Evolutionary conservation across 768 basidiomycete genomes (phyloP), one percentile per base, ranked within the genome.

Genomic region (Rubroboletus pulcherrimus): DNA sequence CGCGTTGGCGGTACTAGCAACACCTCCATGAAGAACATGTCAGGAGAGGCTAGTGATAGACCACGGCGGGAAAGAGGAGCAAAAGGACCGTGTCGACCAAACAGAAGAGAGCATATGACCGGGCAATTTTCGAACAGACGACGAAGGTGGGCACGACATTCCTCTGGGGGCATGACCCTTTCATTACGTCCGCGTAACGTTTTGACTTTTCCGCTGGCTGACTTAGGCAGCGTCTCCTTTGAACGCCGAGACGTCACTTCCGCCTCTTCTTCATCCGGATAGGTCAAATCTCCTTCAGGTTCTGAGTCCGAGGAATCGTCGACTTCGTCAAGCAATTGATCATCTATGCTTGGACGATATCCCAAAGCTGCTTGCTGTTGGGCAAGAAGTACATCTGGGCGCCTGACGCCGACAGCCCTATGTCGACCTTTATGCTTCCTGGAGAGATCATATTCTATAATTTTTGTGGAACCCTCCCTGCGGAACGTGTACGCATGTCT

Each of bases 21-120:
- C 50, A 91, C 93, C 34, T 95, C 91, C 77, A 98, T 77, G 79
- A 99, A 99, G 73, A 98, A 98, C 83, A 98, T 93, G 69, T 98
- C 97, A 42, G 94, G 89, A 31, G 85, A 87, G 9, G 88, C 88
- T 31, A 81, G 72, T 7, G 84, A 84, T 9, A 92, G 77, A 48
- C 81, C 83, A 24, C 81, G 78, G n/a, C 70, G 66, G 19, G 79
- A 78, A 43, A 89, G 70, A 33, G 78, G 78, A 4, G 91, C 81
- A 61, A 89, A 87, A 7, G 89, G 85, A 7, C 97, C 95, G 69
- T 98, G 96, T 35, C 93, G 86, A 34, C 95, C 94, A 69, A 91
- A 99, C 34, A 99, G 78, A 49, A 98, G 78, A 1, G 87, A 83
- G 67, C 91, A 93, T 63, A 95, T 83, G n/a, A 81, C 76, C 0